Evolutionary conservation across 2,329 filamentous ascomycete genomes (phyloP), one percentile per base, ranked within the genome.

Genomic region (Colletotrichum sublineola): DNA sequence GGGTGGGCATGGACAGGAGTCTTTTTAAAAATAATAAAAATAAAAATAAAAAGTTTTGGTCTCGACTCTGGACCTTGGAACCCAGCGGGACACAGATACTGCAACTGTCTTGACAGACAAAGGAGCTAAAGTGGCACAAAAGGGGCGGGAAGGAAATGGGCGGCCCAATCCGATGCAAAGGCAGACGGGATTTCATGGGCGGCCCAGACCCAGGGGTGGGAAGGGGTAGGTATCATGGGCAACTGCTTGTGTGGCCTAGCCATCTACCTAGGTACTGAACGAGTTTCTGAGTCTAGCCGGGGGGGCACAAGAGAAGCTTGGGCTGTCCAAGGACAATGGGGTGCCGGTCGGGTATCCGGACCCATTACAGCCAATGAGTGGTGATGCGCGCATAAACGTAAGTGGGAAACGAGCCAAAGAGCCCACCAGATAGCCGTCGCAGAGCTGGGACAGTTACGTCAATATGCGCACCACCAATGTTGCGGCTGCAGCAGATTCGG

Each of bases 401-500:
- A 42, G 38, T 64, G 46, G 62, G 44, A 40, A 24, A 33, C n/a
- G n/a, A 50, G 36, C 66, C 58, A 46, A n/a, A 46, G 46, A 31
- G 44, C 31, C 60, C 66, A 64, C 60, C 42, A 40, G 57, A 58
- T 57, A 50, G 67, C 42, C 52, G 52, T 57, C 55, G 40, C 55
- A 44, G 33, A 42, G 8, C 33, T 50, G n/a, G 56, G 42, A 44
- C 36, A 24, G 42, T 71, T 71, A 71, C 69, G 69, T 71, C 69
- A 71, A 53, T 58, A 63, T 52, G 36, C 53, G 58, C 58, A 55
- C 48, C 24, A 44, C 50, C 5, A 46, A 38, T 24, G 50, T 52
- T n/a, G 15, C 46, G 7, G 33, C 61, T 24, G 33, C 50, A 71
- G 64, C 50, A 68, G 57, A 58, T 38, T 53, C 14, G 7, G n/a